These are phyloP conservation scores for Isatis tinctoria DNA, from an alignment of 345 rosid genomes.

Conservation along the genomic window DNA sequence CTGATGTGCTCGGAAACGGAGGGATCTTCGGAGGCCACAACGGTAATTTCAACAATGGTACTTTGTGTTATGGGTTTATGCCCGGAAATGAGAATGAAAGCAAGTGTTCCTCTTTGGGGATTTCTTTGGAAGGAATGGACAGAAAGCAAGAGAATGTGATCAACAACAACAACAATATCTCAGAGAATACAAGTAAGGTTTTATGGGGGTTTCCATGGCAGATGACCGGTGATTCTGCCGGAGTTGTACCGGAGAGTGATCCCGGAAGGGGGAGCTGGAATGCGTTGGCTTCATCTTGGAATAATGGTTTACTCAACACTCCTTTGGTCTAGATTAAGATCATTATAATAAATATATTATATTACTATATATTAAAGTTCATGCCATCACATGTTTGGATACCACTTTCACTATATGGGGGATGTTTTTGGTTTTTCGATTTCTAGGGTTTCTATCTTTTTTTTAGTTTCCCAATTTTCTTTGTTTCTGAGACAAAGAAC, in stretches of 20 bases:
- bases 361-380: constrained; percentile 13
- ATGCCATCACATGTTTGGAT: constrained; percentile 25
- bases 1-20: constrained; percentile 40
- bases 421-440: constrained; percentile 19
- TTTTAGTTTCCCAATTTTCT: constrained; percentile 22
- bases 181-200: constrained; percentile 36
- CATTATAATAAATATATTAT: not conserved
- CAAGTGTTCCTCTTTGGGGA: constrained; percentile 27
- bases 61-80: constrained; percentile 38
- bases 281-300: constrained; percentile 49
- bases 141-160: constrained; percentile 50
- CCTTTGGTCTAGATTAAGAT: constrained; percentile 43
- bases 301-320: constrained; percentile 46
- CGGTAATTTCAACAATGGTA: constrained; percentile 32
- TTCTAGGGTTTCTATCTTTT: constrained; percentile 18
- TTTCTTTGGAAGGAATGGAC: constrained; percentile 34
- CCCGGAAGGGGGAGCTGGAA: constrained; percentile 51
- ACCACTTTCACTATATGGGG: constrained; percentile 24
- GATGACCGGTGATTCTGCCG: constrained; percentile 43
- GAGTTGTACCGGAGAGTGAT: constrained; percentile 39
- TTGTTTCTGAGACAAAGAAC: constrained; percentile 3
- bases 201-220: constrained; percentile 81
- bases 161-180: constrained; percentile 32
- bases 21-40: constrained; percentile 42
- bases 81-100: constrained; percentile 30